phyloP scores from a whole-genome alignment of 176 grass and related monocot genomes.

The Oryza nivara region DNA sequence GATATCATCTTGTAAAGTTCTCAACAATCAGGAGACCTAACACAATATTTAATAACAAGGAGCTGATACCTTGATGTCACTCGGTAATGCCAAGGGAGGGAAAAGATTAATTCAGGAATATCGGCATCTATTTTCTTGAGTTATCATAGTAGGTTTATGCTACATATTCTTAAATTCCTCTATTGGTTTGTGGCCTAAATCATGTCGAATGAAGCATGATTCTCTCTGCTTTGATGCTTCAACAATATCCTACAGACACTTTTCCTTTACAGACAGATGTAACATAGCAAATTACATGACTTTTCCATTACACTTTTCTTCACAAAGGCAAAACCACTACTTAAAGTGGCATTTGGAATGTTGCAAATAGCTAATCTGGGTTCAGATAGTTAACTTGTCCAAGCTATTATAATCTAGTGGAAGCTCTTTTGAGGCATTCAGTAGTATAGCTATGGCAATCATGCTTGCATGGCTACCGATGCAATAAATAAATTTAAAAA shows the following conservation, averaged over 20 bases:
- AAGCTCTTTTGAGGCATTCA: background rate
- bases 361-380: background rate
- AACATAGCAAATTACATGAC: background rate
- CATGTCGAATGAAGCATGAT: background rate
- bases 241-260: background rate
- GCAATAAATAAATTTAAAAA: constrained; percentile 5
- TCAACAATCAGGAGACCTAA: background rate
- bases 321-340: background rate
- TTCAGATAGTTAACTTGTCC: background rate
- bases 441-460: background rate
- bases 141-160: background rate
- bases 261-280: background rate
- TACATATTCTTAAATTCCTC: background rate
- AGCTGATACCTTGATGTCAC: background rate
- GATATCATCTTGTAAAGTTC: background rate
- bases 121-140: background rate
- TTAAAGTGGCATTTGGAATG: background rate
- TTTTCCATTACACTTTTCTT: background rate
- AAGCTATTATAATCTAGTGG: background rate
- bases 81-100: too few relatives aligned
- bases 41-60: background rate
- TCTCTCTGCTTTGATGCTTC: background rate
- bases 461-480: background rate
- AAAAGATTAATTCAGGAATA: background rate
- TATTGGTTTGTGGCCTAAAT: background rate